Percentiles rank a stretch among this genome's conserved stretches.
phyloP scores from a whole-genome alignment of 139 green algal genomes.

The Micractinium sp. region DNA sequence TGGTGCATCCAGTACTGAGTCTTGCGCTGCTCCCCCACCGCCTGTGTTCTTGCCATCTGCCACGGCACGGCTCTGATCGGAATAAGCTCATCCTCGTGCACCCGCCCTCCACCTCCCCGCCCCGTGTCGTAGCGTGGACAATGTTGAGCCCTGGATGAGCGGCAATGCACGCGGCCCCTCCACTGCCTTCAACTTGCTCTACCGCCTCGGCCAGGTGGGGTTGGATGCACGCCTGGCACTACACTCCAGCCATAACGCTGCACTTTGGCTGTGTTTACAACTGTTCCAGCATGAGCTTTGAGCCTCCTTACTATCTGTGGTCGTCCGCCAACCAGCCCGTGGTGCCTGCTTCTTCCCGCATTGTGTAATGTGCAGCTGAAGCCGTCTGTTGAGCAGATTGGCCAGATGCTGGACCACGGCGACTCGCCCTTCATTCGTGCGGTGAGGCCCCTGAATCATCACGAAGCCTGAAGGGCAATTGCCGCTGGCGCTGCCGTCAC shows the following conservation, averaged over 20 bases:
- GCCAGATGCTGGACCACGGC: slow-evolving; percentile 77
- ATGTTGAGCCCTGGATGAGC: slow-evolving; percentile 98
- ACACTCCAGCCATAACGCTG: too few relatives aligned
- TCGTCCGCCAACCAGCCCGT: neutral
- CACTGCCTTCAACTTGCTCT: slow-evolving; percentile 94
- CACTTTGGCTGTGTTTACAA: too few relatives aligned
- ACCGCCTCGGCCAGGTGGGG: slow-evolving; percentile 76
- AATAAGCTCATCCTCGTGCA: too few relatives aligned
- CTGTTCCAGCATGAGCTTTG: neutral
- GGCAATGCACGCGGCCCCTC: slow-evolving; percentile 93
- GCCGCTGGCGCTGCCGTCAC: too few relatives aligned
- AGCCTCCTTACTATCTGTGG: neutral
- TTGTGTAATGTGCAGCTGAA: neutral
- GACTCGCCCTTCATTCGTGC: slow-evolving; percentile 97
- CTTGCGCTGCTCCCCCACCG: too few relatives aligned
- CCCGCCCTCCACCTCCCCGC: too few relatives aligned
- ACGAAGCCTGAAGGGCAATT: too few relatives aligned
- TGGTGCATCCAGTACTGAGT: too few relatives aligned
- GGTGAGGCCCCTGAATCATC: slow-evolving; percentile 59
- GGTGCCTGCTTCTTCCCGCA: neutral
- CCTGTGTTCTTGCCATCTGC: too few relatives aligned
- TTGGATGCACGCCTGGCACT: neutral
- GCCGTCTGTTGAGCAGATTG: slow-evolving; percentile 52
- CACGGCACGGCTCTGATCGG: too few relatives aligned
- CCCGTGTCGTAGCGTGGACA: slow-evolving; percentile 69